A percentile compares a stretch with the other conserved stretches of the same genome.
Conservation (phyloP, 2,329 filamentous ascomycete genomes). For the Neonectria neomacrospora region DNA sequence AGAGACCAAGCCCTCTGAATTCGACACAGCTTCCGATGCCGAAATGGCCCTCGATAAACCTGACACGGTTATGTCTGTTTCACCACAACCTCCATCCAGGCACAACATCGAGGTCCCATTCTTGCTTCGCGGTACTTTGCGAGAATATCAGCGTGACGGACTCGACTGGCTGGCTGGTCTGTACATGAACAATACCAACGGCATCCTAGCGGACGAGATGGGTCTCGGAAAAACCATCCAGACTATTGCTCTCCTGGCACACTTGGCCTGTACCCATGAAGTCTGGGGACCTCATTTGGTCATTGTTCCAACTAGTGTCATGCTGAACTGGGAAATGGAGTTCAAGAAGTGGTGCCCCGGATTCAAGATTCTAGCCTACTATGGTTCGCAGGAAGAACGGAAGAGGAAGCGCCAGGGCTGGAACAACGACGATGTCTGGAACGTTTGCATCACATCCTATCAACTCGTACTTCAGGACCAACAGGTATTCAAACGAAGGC, state of each 20-base stretch:
- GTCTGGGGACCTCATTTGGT: slow-evolving; percentile 97
- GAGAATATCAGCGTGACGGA: slow-evolving; percentile 97
- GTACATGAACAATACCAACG: slow-evolving; percentile 92
- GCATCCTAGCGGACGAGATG: slow-evolving; percentile 98
- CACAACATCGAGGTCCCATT: slow-evolving; percentile 81
- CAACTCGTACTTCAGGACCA: slow-evolving; percentile 95
- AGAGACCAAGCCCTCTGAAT: slow-evolving; percentile 63
- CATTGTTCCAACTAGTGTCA: slow-evolving; percentile 96
- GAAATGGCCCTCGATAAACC: slow-evolving; percentile 49
- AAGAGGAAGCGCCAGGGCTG: slow-evolving; percentile 91
- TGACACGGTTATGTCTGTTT: slow-evolving; percentile 47
- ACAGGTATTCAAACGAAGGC: slow-evolving; percentile 89
- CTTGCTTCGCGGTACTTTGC: slow-evolving; percentile 85
- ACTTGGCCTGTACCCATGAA: slow-evolving; percentile 88
- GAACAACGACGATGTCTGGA: slow-evolving; percentile 94
- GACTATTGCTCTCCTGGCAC: slow-evolving; percentile 92
- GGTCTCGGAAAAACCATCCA: slow-evolving; percentile 98
- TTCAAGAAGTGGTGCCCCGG: slow-evolving; percentile 99
- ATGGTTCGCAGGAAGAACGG: slow-evolving; percentile 91
- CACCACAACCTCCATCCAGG: slow-evolving; percentile 45
- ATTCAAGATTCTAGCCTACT: slow-evolving; percentile 98
- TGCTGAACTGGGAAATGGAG: slow-evolving; percentile 99
- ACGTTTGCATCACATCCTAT: slow-evolving; percentile 97
- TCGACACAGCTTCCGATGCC: slow-evolving; percentile 55
- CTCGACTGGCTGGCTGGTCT: slow-evolving; percentile 95